Conservation (phyloP, 371 early-diverging fungal genomes). For the Haplosporangium sp. region DNA sequence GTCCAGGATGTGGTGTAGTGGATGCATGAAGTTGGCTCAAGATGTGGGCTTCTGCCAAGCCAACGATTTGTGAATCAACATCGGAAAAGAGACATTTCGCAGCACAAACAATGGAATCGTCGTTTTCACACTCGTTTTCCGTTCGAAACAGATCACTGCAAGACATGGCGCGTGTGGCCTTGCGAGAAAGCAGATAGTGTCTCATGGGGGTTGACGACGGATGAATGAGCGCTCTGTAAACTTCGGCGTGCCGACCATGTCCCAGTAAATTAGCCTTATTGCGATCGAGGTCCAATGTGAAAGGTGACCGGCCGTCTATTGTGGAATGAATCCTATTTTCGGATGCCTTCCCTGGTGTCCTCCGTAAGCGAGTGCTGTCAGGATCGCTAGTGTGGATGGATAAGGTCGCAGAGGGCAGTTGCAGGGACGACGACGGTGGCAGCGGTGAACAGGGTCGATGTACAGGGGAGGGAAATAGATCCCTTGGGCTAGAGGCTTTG, state of each 20-base stretch:
- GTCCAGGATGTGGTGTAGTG: conserved; percentile 23
- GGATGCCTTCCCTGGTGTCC: no score
- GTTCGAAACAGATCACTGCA: conserved; percentile 35
- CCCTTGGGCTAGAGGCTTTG: no score
- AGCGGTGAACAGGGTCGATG: conserved; percentile 13
- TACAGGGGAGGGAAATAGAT: conserved; percentile 26
- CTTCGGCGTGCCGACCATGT: conserved; percentile 67
- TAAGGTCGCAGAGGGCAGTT: conserved; percentile 6
- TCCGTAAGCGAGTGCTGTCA: neutral
- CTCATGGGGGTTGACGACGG: conserved; percentile 33
- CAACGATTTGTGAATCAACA: conserved; percentile 60
- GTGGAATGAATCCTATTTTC: neutral
- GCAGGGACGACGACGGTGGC: conserved; percentile 11
- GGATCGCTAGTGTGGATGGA: conserved; percentile 1
- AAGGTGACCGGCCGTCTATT: conserved; percentile 10
- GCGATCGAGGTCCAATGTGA: conserved; percentile 60
- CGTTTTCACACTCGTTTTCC: neutral
- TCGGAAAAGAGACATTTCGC: conserved; percentile 64
- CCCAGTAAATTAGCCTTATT: conserved; percentile 63
- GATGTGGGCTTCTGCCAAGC: conserved; percentile 59
- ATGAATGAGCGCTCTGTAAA: conserved; percentile 57
- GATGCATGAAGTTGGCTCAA: conserved; percentile 47
- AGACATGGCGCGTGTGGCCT: conserved; percentile 9
- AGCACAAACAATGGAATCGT: conserved; percentile 57
- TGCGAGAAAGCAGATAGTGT: conserved; percentile 30